Evolutionary conservation across 2,329 filamentous ascomycete genomes (phyloP).

Genomic region (Aspergillus phoenicis): DNA sequence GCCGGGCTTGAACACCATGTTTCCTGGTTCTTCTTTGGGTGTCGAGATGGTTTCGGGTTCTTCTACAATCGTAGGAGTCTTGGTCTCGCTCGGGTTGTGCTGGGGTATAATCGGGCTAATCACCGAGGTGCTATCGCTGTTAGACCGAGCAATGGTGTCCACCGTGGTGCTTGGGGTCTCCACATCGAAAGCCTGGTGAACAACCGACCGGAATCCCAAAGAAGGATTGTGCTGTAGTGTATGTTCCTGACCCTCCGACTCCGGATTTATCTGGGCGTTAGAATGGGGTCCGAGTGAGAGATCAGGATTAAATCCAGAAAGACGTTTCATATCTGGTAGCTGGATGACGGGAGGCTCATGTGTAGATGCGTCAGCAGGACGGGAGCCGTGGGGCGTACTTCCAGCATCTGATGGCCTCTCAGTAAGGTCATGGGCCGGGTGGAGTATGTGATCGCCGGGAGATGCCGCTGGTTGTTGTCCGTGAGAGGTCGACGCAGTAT

Average conservation of each 20-base stretch:
- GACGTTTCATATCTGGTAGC: conserved; percentile 47
- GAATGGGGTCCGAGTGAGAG: conserved; percentile 25
- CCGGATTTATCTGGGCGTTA: conserved; percentile 17
- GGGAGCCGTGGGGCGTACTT: background rate
- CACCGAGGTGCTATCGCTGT: conserved; percentile 63
- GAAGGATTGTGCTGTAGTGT: conserved; percentile 57
- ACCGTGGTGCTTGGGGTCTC: conserved; percentile 58
- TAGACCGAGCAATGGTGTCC: conserved; percentile 58
- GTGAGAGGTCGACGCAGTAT: background rate
- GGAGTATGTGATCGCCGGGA: conserved; percentile 10
- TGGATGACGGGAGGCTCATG: conserved; percentile 26
- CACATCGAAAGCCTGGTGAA: conserved; percentile 67
- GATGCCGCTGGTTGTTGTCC: conserved; percentile 2
- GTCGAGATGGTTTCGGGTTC: conserved; percentile 46
- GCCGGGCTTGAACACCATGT: conserved; percentile 52
- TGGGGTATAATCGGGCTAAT: conserved; percentile 66
- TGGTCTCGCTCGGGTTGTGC: conserved; percentile 42
- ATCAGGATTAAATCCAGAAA: conserved; percentile 43
- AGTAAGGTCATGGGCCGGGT: conserved; percentile 1
- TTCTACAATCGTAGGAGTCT: conserved; percentile 60
- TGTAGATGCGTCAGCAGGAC: conserved; percentile 1
- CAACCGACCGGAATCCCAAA: conserved; percentile 60
- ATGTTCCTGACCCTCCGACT: conserved; percentile 21
- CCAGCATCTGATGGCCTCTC: background rate
- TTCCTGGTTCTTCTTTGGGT: conserved; percentile 21